Evolutionary conservation across 345 rosid species (phyloP), one percentile per base, ranked within the genome.

Genomic region (Arabidopsis suecica): DNA sequence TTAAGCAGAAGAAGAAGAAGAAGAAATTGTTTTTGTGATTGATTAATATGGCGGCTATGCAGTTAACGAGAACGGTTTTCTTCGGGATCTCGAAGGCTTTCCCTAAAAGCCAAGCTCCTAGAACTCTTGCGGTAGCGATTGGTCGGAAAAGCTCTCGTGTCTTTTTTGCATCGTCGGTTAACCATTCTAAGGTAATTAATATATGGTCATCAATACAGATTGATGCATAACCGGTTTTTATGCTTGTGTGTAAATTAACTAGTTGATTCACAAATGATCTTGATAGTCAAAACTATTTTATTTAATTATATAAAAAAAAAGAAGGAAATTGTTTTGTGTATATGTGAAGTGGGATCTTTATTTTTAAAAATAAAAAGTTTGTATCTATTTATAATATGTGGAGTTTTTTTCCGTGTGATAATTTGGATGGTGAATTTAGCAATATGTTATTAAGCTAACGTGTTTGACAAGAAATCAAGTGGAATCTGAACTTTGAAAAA

Each of bases 21-120:
- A 51, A 51, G 49, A 68, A 0, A 69, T 54, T 69, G 38, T 63
- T 22, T 54, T 1, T 36, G 69, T 36, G 44, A 55, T 70, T 70
- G 67, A 63, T 56, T 5, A 70, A 70, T 3, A 77, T 77, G 80
- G 76, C 67, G 45, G 67, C 76, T 48, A 64, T 63, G 76, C 80
- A 64, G 71, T 13, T 71, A 57, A 77, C 80, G 5, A 63, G 67
- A 56, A 56, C 80, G 1, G 65, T 16, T 6, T 57, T 77, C 13
- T 55, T 47, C 13, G 71, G 76, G 36, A 58, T 77, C 44, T 45
- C 33, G 2, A 64, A 60, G 34, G 72, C 61, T 64, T 77, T 77
- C 5, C 5, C 67, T 37, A 56, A 2, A 56, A 77, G 67, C 80
- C 67, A 5, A 56, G 18, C 68, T 64, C 76, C 80, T 55, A 77